Evolutionary conservation across 2,329 filamentous ascomycete species (phyloP), one percentile per base, ranked within the genome.

Genomic region (Clarireedia sp.): DNA sequence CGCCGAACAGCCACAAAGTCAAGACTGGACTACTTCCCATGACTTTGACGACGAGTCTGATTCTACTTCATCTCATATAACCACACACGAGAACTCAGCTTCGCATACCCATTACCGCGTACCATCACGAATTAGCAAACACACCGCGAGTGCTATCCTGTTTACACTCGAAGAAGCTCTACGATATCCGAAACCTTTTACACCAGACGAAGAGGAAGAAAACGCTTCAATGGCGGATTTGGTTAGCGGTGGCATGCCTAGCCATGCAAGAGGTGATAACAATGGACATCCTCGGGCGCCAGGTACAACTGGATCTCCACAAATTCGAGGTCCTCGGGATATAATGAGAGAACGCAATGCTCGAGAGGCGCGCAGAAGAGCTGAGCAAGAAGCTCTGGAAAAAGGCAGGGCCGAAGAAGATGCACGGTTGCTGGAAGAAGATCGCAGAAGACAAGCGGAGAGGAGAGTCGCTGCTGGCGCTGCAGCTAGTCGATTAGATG

Each of bases 181-280:
- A 63, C 86, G 91, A 63, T 81, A 86, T 47, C 90, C 92, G 2
- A 81, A 90, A 62, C 76, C 83, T 48, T 95, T 97, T 72, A 95
- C 90, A 8, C 80, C 87, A 23, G 90, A 96, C 71, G 74, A 85
- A 63, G 79, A 85, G 59, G 94, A 99, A 77, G 89, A 95, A 75
- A 87, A 89, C 79, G 89, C 91, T 64, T 82, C 83, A 66, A 97
- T 99, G 91, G 87, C 91, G 64, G 91, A 96, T 70, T 78, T 96
- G 64, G 78, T 82, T 67, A 80, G 82, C 68, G 76, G 76, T 66
- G 74, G 77, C 61, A 75, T 78, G 64, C 72, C 75, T 63, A 71
- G 74, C 61, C 76, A 79, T 61, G 80, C 80, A 67, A 81, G 81
- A 63, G 74, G 48, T 55, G 67, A 80, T 61, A 75, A 55, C 56